Percentiles rank a stretch among this genome's conserved stretches.
Evolutionary conservation across 1,284 basidiomycete species (phyloP).

Genomic region (Polyporus tsugae): DNA sequence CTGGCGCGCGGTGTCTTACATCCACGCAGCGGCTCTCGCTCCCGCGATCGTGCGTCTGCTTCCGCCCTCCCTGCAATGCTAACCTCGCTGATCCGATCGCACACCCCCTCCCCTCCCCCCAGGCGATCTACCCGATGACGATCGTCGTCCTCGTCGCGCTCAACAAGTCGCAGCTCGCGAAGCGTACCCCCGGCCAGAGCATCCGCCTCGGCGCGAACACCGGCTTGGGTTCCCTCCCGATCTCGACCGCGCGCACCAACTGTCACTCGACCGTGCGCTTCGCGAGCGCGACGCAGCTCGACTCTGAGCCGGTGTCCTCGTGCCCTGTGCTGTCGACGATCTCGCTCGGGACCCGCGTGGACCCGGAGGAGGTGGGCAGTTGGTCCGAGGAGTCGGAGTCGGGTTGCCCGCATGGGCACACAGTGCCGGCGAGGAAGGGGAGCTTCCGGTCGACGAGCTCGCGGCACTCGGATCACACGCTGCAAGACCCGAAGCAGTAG

Average conservation of each 20-base stretch:
- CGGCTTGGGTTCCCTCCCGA: neutral
- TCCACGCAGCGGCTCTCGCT: neutral
- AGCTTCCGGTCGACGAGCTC: neutral
- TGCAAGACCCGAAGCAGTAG: neutral
- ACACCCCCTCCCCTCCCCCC: neutral
- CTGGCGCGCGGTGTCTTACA: neutral
- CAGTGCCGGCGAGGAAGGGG: neutral
- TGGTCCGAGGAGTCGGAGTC: neutral
- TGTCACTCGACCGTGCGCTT: neutral
- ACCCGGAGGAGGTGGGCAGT: neutral
- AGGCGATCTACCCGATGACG: conserved; percentile 13
- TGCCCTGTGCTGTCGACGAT: neutral
- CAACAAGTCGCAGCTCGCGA: conserved; percentile 10
- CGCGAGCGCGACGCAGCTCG: neutral
- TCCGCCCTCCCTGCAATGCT: too few species aligned
- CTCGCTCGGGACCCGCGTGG: neutral
- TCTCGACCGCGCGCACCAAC: neutral
- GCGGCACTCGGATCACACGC: neutral
- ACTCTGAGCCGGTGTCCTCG: neutral
- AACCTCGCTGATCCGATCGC: neutral
- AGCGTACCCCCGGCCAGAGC: conserved; percentile 4
- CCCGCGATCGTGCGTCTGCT: conserved; percentile 1
- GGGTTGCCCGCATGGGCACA: neutral
- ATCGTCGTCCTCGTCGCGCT: conserved; percentile 10
- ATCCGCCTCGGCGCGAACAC: neutral